Percentiles rank a stretch among this genome's conserved stretches.
Conservation (phyloP, 805 yeast genomes). For the Kluyveromyces dobzhanskii region DNA sequence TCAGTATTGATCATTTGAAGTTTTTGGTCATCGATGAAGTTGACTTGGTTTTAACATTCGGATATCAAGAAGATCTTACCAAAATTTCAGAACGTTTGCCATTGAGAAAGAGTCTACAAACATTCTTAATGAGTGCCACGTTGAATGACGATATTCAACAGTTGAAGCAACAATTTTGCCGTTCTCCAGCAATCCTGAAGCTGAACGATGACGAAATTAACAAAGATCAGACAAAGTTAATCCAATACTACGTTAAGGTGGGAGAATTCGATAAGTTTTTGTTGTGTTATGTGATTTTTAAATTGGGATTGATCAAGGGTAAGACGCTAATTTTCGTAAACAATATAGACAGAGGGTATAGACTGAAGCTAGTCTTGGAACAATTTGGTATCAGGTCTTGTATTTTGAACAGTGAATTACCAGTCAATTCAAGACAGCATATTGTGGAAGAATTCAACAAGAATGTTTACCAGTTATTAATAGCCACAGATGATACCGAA, state of each 20-base stretch:
- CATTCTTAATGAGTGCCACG: slow-evolving; percentile 95
- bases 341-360: slow-evolving; percentile 89
- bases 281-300: slow-evolving; percentile 84
- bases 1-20: slow-evolving; percentile 49
- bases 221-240: slow-evolving; percentile 47
- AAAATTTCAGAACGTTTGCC: slow-evolving; percentile 58
- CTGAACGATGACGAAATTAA: slow-evolving; percentile 60
- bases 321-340: slow-evolving; percentile 88
- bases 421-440: slow-evolving; percentile 85
- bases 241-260: slow-evolving; percentile 82
- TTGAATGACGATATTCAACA: slow-evolving; percentile 76
- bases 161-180: slow-evolving; percentile 70
- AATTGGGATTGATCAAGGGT: slow-evolving; percentile 80
- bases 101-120: slow-evolving; percentile 69
- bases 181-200: slow-evolving; percentile 71
- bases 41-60: slow-evolving; percentile 81
- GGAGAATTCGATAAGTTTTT: slow-evolving; percentile 87
- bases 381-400: slow-evolving; percentile 90
- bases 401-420: slow-evolving; percentile 85
- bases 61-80: slow-evolving; percentile 78
- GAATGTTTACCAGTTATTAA: slow-evolving; percentile 74
- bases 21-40: slow-evolving; percentile 91
- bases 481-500: slow-evolving; percentile 90
- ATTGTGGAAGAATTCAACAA: slow-evolving; percentile 94
- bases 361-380: slow-evolving; percentile 81